Base-by-base conservation (phyloP, 352 stramenopile genomes). In the Aphanomyces astaci region DNA sequence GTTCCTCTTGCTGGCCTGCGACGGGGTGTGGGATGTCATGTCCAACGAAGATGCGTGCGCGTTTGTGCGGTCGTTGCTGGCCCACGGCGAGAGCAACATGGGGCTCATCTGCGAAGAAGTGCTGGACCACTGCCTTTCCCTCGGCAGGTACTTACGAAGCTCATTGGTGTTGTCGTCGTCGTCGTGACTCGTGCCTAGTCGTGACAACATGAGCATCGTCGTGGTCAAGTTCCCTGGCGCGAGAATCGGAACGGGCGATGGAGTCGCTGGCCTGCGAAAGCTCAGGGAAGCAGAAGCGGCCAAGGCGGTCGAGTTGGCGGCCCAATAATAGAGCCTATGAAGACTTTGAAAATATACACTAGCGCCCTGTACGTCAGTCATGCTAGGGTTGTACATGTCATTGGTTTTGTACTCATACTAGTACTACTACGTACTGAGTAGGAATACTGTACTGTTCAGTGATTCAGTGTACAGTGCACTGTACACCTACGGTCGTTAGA, bases 21-120 rank as follows among this genome's bases (percentile, higher is more conserved):
- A 98, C 63, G 92, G 91, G 43, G 95, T 97, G 57, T 97, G 92
- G 91, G 92, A 98, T 57, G 91, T 97, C 36, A 96, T 98, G 84
- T 84, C 71, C 52, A 95, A 97, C 65, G 85, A 97, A 70, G 84
- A 96, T 57, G 78, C 86, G 27, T 92, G 89, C 55, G 78, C 86
- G 31, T 95, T 91, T 72, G 87, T 97, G 32, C 83, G 85, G 32
- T 75, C 82, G 56, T 76, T 94, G 7, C 81, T 95, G 75, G 70
- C 69, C 63, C 79, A 86, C 33, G 85, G 85, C 59, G 82, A 94
- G 67, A 71, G 49, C 36, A 76, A 88, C 66, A 70, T 92, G 72
- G 77, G 78, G 19, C 75, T 94, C 52, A 86, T 92, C 68, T 82
- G 82, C 31, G 84, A 94, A 76, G 84, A 94, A 57, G 75, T 94